Evolutionary conservation across 805 yeast genomes (phyloP).

Genomic region (Pichia pseudocactophila): DNA sequence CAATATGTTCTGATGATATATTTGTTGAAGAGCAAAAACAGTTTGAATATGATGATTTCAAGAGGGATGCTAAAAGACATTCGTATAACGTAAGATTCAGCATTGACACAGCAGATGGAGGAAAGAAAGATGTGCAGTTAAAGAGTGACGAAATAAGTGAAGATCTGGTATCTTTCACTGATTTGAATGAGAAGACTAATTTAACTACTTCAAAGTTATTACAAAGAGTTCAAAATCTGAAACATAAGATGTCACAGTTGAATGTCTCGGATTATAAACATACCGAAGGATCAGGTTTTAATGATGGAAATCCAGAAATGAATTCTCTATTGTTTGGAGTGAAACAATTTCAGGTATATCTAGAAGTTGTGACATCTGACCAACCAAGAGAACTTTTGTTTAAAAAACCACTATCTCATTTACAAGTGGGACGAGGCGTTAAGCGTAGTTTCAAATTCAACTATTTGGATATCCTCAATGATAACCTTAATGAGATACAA

Average conservation of each 20-base stretch:
- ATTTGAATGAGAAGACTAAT: slow-evolving; percentile 11
- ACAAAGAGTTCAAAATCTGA: slow-evolving; percentile 24
- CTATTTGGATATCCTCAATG: slow-evolving; percentile 22
- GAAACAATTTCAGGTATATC: slow-evolving; percentile 25
- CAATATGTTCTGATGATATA: slow-evolving; percentile 19
- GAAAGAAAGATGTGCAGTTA: slow-evolving; percentile 19
- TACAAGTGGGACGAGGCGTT: slow-evolving; percentile 4
- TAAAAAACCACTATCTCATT: slow-evolving; percentile 20
- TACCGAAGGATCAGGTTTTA: slow-evolving; percentile 8
- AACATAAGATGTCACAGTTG: slow-evolving; percentile 21
- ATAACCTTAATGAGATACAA: slow-evolving; percentile 18
- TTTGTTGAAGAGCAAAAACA: slow-evolving; percentile 5
- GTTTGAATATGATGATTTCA: slow-evolving; percentile 1
- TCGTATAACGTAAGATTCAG: neutral
- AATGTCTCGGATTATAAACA: slow-evolving; percentile 21
- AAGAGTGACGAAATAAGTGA: slow-evolving; percentile 14
- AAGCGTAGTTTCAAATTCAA: slow-evolving; percentile 14
- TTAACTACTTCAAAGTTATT: slow-evolving; percentile 12
- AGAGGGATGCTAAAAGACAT: neutral
- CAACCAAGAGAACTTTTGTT: slow-evolving; percentile 29
- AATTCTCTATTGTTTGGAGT: slow-evolving; percentile 28
- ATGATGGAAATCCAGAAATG: slow-evolving; percentile 23
- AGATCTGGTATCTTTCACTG: slow-evolving; percentile 1
- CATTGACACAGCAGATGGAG: slow-evolving; percentile 8
- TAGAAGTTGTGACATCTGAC: slow-evolving; percentile 26